phyloP scores from a whole-genome alignment of 2,329 filamentous ascomycete species.

The Pseudopyricularia javanii region DNA sequence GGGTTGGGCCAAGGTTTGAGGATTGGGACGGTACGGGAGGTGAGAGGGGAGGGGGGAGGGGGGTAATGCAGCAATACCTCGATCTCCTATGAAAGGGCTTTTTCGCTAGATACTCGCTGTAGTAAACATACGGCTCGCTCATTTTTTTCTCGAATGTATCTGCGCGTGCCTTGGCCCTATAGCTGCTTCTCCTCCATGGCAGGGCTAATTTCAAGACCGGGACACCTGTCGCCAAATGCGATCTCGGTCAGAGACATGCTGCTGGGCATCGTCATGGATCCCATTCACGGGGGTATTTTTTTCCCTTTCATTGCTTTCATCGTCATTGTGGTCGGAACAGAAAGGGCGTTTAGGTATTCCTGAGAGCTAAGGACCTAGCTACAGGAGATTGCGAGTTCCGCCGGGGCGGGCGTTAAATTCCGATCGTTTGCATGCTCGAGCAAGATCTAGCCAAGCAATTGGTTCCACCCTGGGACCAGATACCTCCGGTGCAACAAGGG shows the following conservation, averaged over 20 bases:
- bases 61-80: not conserved
- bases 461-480: not conserved
- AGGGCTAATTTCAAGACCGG: not conserved
- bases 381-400: not conserved
- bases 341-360: not conserved
- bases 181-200: not conserved
- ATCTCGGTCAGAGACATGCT: not conserved
- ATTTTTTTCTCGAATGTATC: too few relatives aligned
- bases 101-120: not conserved
- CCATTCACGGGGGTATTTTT: not conserved
- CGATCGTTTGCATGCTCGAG: too few relatives aligned
- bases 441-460: too few relatives aligned
- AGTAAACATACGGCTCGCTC: too few relatives aligned
- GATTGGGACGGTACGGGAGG: too few relatives aligned
- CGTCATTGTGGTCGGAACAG: too few relatives aligned
- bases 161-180: too few relatives aligned
- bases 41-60: not conserved
- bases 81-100: not conserved
- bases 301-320: not conserved
- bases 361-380: not conserved
- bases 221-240: not conserved
- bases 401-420: not conserved
- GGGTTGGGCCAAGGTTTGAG: constrained; percentile 25
- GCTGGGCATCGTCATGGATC: not conserved
- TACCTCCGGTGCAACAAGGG: not conserved